Evolutionary conservation across 2,329 filamentous ascomycete species (phyloP).

Genomic region (Alternaria arborescens): DNA sequence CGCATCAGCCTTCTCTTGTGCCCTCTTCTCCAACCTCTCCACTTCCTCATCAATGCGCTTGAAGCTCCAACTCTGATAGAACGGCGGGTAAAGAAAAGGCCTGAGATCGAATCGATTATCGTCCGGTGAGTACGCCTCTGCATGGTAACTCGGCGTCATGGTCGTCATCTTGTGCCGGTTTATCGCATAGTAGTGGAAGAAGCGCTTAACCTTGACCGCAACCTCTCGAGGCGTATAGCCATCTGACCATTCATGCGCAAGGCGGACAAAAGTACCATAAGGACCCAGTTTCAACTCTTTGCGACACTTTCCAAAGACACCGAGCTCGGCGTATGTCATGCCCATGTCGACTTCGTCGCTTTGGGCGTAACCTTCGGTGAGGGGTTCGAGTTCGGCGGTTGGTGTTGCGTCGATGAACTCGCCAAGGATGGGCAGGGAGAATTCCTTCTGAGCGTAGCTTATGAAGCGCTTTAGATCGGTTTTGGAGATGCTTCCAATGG

Average conservation of each 20-base stretch:
- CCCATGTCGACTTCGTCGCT: constrained; percentile 65
- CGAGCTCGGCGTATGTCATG: constrained; percentile 61
- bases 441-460: constrained; percentile 61
- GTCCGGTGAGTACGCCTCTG: constrained; percentile 62
- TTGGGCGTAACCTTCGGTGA: constrained; percentile 63
- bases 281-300: constrained; percentile 61
- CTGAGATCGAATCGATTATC: constrained; percentile 66
- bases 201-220: constrained; percentile 56
- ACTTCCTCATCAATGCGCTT: constrained; percentile 51
- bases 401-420: constrained; percentile 66
- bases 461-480: constrained; percentile 77
- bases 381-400: constrained; percentile 66
- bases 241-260: constrained; percentile 62
- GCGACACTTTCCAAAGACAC: constrained; percentile 60
- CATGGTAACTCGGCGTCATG: constrained; percentile 40
- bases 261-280: constrained; percentile 63
- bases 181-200: constrained; percentile 46
- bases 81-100: constrained; percentile 55
- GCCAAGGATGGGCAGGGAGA: constrained; percentile 69
- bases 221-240: constrained; percentile 52
- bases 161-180: constrained; percentile 38
- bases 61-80: constrained; percentile 47
- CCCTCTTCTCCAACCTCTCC: constrained; percentile 38
- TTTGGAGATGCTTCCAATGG: constrained; percentile 70
- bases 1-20: constrained; percentile 7